Percentiles rank a stretch among this genome's conserved stretches.
These are phyloP conservation scores for Phyllostachys edulis DNA, from an alignment of 176 grass and related monocot species.

Conservation along the genomic window DNA sequence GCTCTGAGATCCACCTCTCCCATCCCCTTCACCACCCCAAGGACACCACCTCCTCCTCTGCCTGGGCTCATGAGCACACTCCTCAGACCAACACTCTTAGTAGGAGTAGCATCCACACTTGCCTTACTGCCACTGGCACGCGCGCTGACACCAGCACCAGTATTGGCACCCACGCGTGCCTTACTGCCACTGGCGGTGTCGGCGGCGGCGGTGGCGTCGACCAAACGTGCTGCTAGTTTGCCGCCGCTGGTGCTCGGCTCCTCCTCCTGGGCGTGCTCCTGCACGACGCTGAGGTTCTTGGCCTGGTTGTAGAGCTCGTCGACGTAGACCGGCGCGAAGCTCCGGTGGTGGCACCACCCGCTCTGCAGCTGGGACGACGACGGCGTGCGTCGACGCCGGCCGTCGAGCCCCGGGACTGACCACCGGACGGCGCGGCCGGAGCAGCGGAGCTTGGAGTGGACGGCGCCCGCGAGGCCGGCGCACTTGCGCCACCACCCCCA, in stretches of 20 bases:
- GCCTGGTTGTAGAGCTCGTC: constrained; percentile 62
- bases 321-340: constrained; percentile 48
- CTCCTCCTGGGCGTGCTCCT: not conserved
- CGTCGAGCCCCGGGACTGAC: not conserved
- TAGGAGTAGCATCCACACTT: not conserved
- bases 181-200: not conserved
- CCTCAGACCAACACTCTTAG: not conserved
- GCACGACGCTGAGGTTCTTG: not conserved
- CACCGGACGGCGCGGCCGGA: not conserved
- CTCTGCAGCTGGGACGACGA: not conserved
- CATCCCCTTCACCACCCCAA: constrained; percentile 24
- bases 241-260: not conserved
- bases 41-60: not conserved
- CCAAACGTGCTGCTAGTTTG: not conserved
- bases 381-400: not conserved
- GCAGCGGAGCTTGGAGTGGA: constrained; percentile 23
- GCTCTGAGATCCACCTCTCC: constrained; percentile 68
- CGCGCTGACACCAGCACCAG: not conserved
- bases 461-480: constrained; percentile 12
- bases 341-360: constrained; percentile 1
- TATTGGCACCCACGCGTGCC: not conserved
- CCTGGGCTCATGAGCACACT: constrained; percentile 28
- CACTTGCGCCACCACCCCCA: constrained; percentile 50
- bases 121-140: not conserved
- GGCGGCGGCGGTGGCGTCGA: not conserved